Base-by-base conservation (phyloP, 2,329 filamentous ascomycete species). In the Coniochaeta prunicola region DNA sequence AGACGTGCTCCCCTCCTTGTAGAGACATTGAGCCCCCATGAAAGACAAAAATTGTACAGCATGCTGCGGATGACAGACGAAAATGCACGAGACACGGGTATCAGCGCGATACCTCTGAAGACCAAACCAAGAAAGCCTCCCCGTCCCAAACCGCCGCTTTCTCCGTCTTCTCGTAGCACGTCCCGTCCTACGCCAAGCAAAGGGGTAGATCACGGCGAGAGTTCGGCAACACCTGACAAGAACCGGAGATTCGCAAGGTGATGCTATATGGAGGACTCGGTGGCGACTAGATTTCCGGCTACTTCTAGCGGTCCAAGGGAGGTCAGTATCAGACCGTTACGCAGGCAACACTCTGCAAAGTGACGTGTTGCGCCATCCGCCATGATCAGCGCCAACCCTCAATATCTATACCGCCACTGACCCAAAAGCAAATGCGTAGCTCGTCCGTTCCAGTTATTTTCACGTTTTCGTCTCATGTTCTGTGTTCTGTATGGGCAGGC, bases 21-120 rank as follows among this genome's bases (percentile, higher is more conserved):
- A 50, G 45, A 30, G 45, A 26, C 45, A 21, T 50, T n/a, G 19
- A 45, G 19, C 45, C 45, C 53, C 53, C 53, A 21, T 8, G 21
- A 55, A 55, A 55, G 30, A 36, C 53, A 33, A 55, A 33, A 33
- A 53, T 53, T 53, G 53, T 55, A 55, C 53, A 55, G 30, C 53
- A 36, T 55, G 53, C 53, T 55, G 53, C 53, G 30, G 26, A 33
- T 21, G 53, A 55, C 30, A 24, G 33, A 55, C 45, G 45, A 17
- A 54, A 36, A 55, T 34, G 30, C 53, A 55, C 53, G 53, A 36
- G 30, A 55, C 33, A 33, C 28, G 53, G 53, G 53, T 55, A 55
- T 55, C 53, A 55, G 30, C 30, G 30, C 53, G 17, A 34, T 17
- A 36, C 19, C 13, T n/a, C 17, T 21, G 30, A 55, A 21, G 10